A percentile compares a stretch with the other conserved stretches of the same genome.
Conservation (phyloP, 257 asterid genomes). For the Ilex aquifolium region DNA sequence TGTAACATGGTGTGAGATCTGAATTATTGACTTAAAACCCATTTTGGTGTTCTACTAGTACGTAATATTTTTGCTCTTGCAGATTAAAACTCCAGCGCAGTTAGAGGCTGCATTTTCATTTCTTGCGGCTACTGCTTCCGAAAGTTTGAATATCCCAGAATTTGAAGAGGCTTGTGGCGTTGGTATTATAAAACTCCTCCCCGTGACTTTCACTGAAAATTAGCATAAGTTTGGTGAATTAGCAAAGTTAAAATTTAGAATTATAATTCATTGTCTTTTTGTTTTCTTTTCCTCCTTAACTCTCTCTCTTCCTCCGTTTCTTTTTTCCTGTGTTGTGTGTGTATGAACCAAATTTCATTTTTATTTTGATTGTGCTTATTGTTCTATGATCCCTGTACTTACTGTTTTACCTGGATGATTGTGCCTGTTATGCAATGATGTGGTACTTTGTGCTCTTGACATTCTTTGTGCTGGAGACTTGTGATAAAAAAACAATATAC, state of each 20-base stretch:
- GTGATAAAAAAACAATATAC: too few relatives aligned
- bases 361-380: too few relatives aligned
- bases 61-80: slow-evolving; percentile 7
- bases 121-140: slow-evolving; percentile 51
- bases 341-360: too few relatives aligned
- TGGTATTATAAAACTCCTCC: slow-evolving; percentile 38
- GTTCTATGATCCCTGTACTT: too few relatives aligned
- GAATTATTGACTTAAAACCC: not conserved
- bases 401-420: too few relatives aligned
- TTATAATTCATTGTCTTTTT: too few relatives aligned
- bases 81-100: slow-evolving; percentile 77
- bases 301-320: not conserved
- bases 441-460: too few relatives aligned
- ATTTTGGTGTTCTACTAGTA: not conserved
- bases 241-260: not conserved
- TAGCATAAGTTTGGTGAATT: not conserved
- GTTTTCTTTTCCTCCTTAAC: not conserved
- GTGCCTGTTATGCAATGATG: too few relatives aligned
- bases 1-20: not conserved
- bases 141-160: slow-evolving; percentile 39
- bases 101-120: slow-evolving; percentile 73
- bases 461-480: too few relatives aligned
- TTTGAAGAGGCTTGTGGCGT: slow-evolving; percentile 90
- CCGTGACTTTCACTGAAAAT: not conserved
- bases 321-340: too few relatives aligned